Percentiles rank a stretch among this genome's conserved stretches.
These are phyloP conservation scores for Pilaira anomala DNA, from an alignment of 192 early-diverging fungal genomes.

Conservation along the genomic window DNA sequence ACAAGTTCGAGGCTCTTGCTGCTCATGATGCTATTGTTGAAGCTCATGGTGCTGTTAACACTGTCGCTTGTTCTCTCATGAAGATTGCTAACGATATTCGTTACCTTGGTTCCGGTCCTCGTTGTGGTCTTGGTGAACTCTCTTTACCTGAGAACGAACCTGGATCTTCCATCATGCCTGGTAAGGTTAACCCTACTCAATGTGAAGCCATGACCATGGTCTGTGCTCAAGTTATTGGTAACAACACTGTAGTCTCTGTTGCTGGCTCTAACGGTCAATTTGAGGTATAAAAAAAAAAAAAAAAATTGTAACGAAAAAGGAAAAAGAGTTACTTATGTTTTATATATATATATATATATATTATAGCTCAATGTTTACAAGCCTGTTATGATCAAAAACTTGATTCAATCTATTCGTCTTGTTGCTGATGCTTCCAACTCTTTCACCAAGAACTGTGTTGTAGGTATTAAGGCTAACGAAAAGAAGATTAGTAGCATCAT, in stretches of 20 bases:
- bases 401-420: conserved; percentile 90
- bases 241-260: conserved; percentile 90
- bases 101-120: conserved; percentile 92
- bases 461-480: conserved; percentile 92
- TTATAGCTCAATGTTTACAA: conserved; percentile 96
- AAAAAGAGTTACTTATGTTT: not conserved
- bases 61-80: conserved; percentile 91
- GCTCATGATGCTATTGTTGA: conserved; percentile 98
- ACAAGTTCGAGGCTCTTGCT: conserved; percentile 99
- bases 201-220: conserved; percentile 99
- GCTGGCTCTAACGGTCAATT: conserved; percentile 97
- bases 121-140: conserved; percentile 97
- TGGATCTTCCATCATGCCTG: conserved; percentile 99
- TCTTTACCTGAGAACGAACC: conserved; percentile 98
- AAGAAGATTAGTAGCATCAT: conserved; percentile 82
- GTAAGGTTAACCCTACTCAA: conserved; percentile 99
- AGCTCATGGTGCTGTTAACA: conserved; percentile 93
- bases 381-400: conserved; percentile 98
- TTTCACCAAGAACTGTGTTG: conserved; percentile 97
- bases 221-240: conserved; percentile 98
- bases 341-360: not conserved
- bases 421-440: conserved; percentile 80
- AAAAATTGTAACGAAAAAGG: not conserved
- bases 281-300: conserved; percentile 57
- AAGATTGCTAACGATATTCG: conserved; percentile 99